Evolutionary conservation across 1,139 yeast species (phyloP).

Genomic region (Yamadazyma conglobata): DNA sequence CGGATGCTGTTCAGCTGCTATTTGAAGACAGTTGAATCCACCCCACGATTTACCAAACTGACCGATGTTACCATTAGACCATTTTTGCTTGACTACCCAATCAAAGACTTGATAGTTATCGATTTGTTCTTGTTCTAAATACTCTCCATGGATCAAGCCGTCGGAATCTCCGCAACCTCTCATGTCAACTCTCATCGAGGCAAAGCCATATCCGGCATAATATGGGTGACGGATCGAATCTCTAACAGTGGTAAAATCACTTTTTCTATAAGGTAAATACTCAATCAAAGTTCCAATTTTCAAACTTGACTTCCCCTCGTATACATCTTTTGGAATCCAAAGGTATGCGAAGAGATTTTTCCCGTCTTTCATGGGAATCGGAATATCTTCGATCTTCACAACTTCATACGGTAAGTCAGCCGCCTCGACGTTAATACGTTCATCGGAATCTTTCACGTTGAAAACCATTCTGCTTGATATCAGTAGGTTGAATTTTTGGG

Average conservation of each 20-base stretch:
- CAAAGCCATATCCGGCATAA: constrained; percentile 41
- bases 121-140: constrained; percentile 36
- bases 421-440: constrained; percentile 18
- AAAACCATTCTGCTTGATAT: constrained; percentile 10
- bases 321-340: constrained; percentile 34
- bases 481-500: no score
- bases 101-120: constrained; percentile 38
- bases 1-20: constrained; percentile 42
- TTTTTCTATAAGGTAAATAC: constrained; percentile 42
- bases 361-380: constrained; percentile 34
- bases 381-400: constrained; percentile 27
- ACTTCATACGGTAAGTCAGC: constrained; percentile 23
- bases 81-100: constrained; percentile 32
- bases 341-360: constrained; percentile 30
- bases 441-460: constrained; percentile 22
- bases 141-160: constrained; percentile 36
- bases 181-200: constrained; percentile 40
- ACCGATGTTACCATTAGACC: constrained; percentile 42
- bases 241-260: constrained; percentile 36
- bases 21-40: constrained; percentile 40
- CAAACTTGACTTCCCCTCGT: constrained; percentile 10
- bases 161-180: constrained; percentile 40
- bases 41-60: constrained; percentile 49
- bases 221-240: constrained; percentile 41
- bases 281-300: constrained; percentile 35